A percentile compares a stretch with the other conserved stretches of the same genome.
Evolutionary conservation across 805 yeast species (phyloP).

Genomic region (Candida sonorensis): DNA sequence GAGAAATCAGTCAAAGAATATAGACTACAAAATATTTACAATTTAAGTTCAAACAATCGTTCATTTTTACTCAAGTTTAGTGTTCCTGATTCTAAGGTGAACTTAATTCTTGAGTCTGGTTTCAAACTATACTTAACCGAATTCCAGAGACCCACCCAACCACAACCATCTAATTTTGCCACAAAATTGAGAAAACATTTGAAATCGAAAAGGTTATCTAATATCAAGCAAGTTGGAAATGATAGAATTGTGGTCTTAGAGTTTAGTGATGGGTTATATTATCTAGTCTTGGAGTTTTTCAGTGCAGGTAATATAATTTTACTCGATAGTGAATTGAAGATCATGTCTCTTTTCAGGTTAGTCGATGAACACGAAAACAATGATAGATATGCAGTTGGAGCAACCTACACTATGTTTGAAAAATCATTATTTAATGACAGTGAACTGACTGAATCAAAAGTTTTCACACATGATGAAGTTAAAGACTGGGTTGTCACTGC

Average conservation of each 20-base stretch:
- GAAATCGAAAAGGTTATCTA: slow-evolving; percentile 70
- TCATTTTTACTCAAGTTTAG: slow-evolving; percentile 77
- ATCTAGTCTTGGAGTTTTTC: slow-evolving; percentile 83
- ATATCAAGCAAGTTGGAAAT: slow-evolving; percentile 64
- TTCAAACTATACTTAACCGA: slow-evolving; percentile 72
- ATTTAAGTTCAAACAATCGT: slow-evolving; percentile 61
- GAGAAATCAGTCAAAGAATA: slow-evolving; percentile 49
- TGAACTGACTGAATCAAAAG: slow-evolving; percentile 3
- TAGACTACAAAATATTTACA: slow-evolving; percentile 80
- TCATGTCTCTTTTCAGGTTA: slow-evolving; percentile 68
- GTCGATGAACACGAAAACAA: slow-evolving; percentile 68
- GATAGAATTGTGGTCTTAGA: slow-evolving; percentile 81
- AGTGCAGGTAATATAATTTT: slow-evolving; percentile 90
- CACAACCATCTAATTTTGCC: slow-evolving; percentile 79
- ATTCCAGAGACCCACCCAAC: slow-evolving; percentile 74
- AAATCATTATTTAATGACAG: slow-evolving; percentile 34
- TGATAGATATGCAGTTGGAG: slow-evolving; percentile 68
- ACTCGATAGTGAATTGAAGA: slow-evolving; percentile 60
- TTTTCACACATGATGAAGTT: slow-evolving; percentile 28
- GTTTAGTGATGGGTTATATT: slow-evolving; percentile 74
- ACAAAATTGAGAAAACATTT: slow-evolving; percentile 81
- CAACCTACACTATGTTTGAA: slow-evolving; percentile 57
- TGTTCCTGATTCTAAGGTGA: slow-evolving; percentile 73
- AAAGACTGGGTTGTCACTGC: slow-evolving; percentile 34
- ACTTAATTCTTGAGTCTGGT: slow-evolving; percentile 79